Conservation (phyloP, 2,329 filamentous ascomycete genomes). For the Biscogniauxia mediterranea region DNA sequence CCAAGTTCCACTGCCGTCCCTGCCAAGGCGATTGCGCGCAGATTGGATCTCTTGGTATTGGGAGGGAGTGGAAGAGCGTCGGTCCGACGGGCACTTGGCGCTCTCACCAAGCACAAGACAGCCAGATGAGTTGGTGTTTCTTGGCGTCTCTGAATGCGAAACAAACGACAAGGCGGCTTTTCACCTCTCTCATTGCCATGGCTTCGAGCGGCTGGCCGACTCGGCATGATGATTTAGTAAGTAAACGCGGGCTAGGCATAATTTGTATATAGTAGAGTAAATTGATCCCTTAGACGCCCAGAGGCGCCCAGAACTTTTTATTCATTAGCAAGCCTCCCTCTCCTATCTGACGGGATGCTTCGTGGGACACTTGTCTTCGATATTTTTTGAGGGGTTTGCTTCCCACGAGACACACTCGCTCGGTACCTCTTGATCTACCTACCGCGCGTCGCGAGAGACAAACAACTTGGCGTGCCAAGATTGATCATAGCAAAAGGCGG, state of each 20-base stretch:
- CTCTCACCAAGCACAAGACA: conserved; percentile 8
- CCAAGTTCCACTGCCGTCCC: conserved; percentile 24
- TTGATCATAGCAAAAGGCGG: neutral
- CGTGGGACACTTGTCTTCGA: neutral
- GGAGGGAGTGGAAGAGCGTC: conserved; percentile 10
- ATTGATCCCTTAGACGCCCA: neutral
- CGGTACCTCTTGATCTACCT: neutral
- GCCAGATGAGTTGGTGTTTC: conserved; percentile 11
- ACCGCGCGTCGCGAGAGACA: neutral
- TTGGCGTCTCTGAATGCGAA: conserved; percentile 15
- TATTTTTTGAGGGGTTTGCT: neutral
- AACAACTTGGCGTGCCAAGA: neutral
- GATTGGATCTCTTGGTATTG: conserved; percentile 27
- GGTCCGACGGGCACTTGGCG: conserved; percentile 22
- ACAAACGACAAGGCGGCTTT: neutral
- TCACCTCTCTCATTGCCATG: neutral
- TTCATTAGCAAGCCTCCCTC: neutral
- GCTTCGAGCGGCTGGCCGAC: neutral
- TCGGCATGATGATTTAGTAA: neutral
- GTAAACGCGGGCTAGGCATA: neutral
- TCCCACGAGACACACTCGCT: neutral
- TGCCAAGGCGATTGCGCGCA: conserved; percentile 27
- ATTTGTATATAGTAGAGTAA: neutral
- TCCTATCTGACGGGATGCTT: neutral
- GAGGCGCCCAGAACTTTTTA: neutral